Evolutionary conservation across 2,329 filamentous ascomycete genomes (phyloP), one percentile per base, ranked within the genome.

Genomic region (Exserohilum rostratum): DNA sequence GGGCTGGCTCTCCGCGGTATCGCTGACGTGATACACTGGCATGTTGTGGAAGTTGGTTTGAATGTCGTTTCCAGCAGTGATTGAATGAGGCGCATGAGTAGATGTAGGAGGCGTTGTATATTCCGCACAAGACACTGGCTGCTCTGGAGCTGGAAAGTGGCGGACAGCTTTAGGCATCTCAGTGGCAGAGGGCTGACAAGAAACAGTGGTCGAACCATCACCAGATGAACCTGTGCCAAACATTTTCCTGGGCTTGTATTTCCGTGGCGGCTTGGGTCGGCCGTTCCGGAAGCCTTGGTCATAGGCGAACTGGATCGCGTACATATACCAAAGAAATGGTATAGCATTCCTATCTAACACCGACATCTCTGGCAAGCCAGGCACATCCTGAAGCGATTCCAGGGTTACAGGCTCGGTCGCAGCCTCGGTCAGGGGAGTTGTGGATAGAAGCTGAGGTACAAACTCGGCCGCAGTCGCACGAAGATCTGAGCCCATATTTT

Each of bases 401-500:
- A 20, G 30, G 29, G 54, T 22, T 37, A 10, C n/a, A 4, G 35
- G 40, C 12, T 43, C 37, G 10, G 51, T 10, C 5, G 5, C 13
- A n/a, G 4, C 38, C 18, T n/a, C 18, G 20, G 33, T 20, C 22
- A 25, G 20, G 6, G 31, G 15, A 10, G 35, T 18, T 15, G 20
- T 12, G 18, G 31, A 9, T 4, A 15, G 18, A 25, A 39, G 31
- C 9, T 57, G 53, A 30, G 71, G 71, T 31, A 72, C 52, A 25
- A 74, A 74, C 15, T 65, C 68, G 6, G 62, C 53, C 3, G 71
- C 72, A 30, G 69, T 73, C 11, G 72, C 61, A 30, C 72, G 66
- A 17, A 74, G 57, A 18, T 67, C 63, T 0, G 70, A 71, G 9
- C 50, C 29, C 20, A 46, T 30, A 50, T 52, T 66, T 22, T 63